Evolutionary conservation across 1,139 yeast species (phyloP), one percentile per base, ranked within the genome.

Genomic region (Blastobotrys petasosporus): DNA sequence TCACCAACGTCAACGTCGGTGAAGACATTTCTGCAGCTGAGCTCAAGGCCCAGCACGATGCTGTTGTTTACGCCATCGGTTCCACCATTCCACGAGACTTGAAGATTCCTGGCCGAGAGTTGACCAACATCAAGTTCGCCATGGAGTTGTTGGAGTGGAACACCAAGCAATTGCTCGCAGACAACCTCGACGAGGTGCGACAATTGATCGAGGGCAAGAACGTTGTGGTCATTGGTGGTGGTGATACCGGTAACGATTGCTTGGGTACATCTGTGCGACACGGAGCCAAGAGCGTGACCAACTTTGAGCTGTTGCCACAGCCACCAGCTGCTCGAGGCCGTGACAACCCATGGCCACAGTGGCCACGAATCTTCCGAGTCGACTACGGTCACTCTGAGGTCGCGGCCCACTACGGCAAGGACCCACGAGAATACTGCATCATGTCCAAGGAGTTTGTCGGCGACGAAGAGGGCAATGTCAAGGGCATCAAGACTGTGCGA

Each of bases 291-390:
- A 84, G 95, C n/a, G 96, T 92, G 46, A 78, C 85, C 56, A 92
- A 92, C 76, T 92, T 92, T 66, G 98, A 92, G 71, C 75, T 92
- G 64, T 75, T 92, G 60, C 98, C 98, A 51, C 80, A 82, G 61
- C 98, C 98, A 53, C 88, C 97, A 41, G 75, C 76, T 35, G 75
- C 79, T 50, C 81, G 97, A 68, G 85, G 92, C 47, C 85, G 82
- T 70, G 97, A 92, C 70, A 92, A 92, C 69, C 98, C 98, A 69
- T 92, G 98, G 98, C 98, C 98, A 48, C 98, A 92, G 71, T 92
- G 97, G 97, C 97, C 98, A 57, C 79, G 96, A 67, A 79, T 92
- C 62, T 90, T 92, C 83, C 80, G 97, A 64, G 95, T 92, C 51
- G 98, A 92, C 71, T 92, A 92, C 63, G 98, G 98, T 59, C 98